phyloP scores from a whole-genome alignment of 768 basidiomycete genomes.

The Mycena chlorophos region DNA sequence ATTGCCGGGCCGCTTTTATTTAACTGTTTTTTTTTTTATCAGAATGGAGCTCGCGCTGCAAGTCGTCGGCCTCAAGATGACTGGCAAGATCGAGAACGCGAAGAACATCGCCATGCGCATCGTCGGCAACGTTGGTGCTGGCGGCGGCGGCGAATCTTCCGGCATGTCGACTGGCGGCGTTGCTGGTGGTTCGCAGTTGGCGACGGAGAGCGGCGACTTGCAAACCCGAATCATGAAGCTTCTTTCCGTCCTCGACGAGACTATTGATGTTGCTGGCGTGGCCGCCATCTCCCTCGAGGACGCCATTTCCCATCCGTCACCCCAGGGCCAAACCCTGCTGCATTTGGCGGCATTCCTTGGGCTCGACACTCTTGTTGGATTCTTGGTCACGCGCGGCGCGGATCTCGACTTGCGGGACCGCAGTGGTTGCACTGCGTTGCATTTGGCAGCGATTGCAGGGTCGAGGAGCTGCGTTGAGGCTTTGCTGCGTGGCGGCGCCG shows the following conservation, averaged over 20 bases:
- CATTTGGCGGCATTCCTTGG: conserved; percentile 84
- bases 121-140: conserved; percentile 71
- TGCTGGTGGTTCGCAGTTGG: conserved; percentile 41
- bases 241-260: conserved; percentile 73
- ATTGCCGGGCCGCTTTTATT: conserved; percentile 6
- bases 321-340: conserved; percentile 81
- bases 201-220: conserved; percentile 64
- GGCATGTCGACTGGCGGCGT: conserved; percentile 33
- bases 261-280: conserved; percentile 46
- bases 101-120: conserved; percentile 93
- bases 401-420: conserved; percentile 84
- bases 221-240: conserved; percentile 80
- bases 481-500: conserved; percentile 80
- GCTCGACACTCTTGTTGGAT: conserved; percentile 66
- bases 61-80: conserved; percentile 96
- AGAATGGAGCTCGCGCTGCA: conserved; percentile 96
- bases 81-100: conserved; percentile 90
- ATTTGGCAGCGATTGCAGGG: conserved; percentile 74
- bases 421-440: conserved; percentile 88
- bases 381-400: conserved; percentile 69
- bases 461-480: conserved; percentile 63
- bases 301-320: conserved; percentile 71
- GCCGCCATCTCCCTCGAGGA: conserved; percentile 43
- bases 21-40: conserved; percentile 21
- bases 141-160: conserved; percentile 51